Evolutionary conservation across 805 yeast genomes (phyloP).

Genomic region (Torulaspora quercuum): DNA sequence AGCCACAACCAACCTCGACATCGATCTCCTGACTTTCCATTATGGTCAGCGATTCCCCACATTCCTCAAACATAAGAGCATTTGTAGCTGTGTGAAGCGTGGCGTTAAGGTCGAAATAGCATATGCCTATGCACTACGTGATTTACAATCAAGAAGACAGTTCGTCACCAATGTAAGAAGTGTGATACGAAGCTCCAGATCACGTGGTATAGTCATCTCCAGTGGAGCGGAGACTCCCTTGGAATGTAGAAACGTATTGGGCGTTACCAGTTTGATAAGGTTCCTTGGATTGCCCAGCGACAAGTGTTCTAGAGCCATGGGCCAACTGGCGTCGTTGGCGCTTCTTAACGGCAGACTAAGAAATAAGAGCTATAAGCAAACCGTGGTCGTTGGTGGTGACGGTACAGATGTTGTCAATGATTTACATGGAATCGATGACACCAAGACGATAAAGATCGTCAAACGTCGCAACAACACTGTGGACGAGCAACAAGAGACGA

Average conservation of each 20-base stretch:
- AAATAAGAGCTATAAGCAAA: slow-evolving; percentile 72
- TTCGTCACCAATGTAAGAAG: slow-evolving; percentile 70
- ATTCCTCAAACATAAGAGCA: slow-evolving; percentile 75
- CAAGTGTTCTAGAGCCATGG: slow-evolving; percentile 57
- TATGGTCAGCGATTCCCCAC: slow-evolving; percentile 64
- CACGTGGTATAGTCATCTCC: slow-evolving; percentile 72
- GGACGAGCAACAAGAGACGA: slow-evolving; percentile 5
- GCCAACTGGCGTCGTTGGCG: slow-evolving; percentile 58
- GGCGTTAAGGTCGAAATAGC: slow-evolving; percentile 81
- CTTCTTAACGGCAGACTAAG: slow-evolving; percentile 73
- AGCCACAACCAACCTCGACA: slow-evolving; percentile 70
- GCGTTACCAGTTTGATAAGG: slow-evolving; percentile 60
- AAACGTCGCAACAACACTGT: slow-evolving; percentile 15
- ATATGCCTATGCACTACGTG: slow-evolving; percentile 52
- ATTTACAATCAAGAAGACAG: slow-evolving; percentile 49
- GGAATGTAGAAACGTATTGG: slow-evolving; percentile 63
- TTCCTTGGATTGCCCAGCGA: slow-evolving; percentile 68
- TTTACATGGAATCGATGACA: slow-evolving; percentile 15
- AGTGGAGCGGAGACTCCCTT: slow-evolving; percentile 64
- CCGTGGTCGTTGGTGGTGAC: slow-evolving; percentile 47
- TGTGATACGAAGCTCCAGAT: slow-evolving; percentile 75
- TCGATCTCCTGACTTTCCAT: slow-evolving; percentile 77
- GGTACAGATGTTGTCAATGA: slow-evolving; percentile 34
- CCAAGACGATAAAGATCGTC: slow-evolving; percentile 24
- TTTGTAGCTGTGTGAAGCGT: slow-evolving; percentile 76